phyloP scores from a whole-genome alignment of 2,329 filamentous ascomycete genomes.

The Fusarium fracticaudum region DNA sequence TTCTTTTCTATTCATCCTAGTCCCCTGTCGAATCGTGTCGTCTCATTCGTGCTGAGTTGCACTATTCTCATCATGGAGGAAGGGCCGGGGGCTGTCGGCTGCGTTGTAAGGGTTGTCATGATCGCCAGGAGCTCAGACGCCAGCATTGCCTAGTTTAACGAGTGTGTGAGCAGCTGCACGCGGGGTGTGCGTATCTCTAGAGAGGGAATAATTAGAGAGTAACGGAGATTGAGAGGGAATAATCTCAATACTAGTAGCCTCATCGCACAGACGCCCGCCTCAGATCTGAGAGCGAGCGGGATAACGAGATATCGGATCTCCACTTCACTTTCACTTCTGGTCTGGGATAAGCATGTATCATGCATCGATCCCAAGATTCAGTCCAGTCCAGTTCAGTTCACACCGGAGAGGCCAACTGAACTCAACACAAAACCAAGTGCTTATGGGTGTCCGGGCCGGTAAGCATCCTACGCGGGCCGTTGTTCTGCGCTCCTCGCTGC shows the following conservation, averaged over 20 bases:
- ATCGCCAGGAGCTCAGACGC: constrained; percentile 9
- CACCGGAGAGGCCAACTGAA: neutral
- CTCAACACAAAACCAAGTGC: neutral
- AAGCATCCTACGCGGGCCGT: constrained; percentile 8
- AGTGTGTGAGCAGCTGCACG: neutral
- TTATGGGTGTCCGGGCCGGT: neutral
- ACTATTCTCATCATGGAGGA: constrained; percentile 9
- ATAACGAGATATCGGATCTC: neutral
- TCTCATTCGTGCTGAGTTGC: neutral
- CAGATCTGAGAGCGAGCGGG: neutral
- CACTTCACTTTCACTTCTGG: neutral
- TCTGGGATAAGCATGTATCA: neutral
- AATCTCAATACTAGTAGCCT: neutral
- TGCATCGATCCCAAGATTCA: neutral
- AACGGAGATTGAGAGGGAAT: constrained; percentile 2
- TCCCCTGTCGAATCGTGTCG: neutral
- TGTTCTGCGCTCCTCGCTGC: constrained; percentile 2
- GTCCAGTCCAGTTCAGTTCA: neutral
- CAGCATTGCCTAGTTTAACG: neutral
- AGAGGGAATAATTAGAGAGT: neutral
- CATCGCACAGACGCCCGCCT: neutral
- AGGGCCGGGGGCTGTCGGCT: neutral
- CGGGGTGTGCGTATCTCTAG: neutral
- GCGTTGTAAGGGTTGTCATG: neutral
- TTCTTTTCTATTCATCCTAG: neutral